Base-by-base conservation (phyloP, 2,329 filamentous ascomycete species). In the Talaromyces verruculosus region DNA sequence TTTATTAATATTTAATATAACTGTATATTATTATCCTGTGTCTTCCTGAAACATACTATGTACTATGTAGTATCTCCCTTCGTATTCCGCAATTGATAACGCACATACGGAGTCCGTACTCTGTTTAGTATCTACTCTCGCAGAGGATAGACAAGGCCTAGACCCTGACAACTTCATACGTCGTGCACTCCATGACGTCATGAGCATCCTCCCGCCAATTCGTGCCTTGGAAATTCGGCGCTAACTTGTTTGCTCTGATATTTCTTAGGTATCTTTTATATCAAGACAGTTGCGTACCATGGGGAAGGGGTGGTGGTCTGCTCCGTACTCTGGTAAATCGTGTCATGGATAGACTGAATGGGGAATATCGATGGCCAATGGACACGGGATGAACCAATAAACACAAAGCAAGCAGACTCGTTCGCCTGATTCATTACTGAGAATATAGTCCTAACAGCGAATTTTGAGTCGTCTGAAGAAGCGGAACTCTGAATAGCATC, bases 181-280 rank as follows among this genome's bases (percentile, higher is more conserved):
- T 17, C 39, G 33, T 37, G 19, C 19, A 22, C 53, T 13, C 30
- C 13, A 41, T 63, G 65, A 66, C 61, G 61, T 66, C 65, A 66
- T 17, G 13, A 13, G 22, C 15, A 13, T 47, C 43, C 45, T 60
- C 45, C 28, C 11, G 17, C 25, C 5, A 49, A 11, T 35, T 47
- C 5, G 17, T 66, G 65, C 65, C 65, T 66, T 66, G 65, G 65
- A 66, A 66, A 59, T 59, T 19, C 2, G 51, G 61, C 61, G 65
- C 65, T 60, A 66, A 51, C n/a, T 39, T n/a, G 13, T 10, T 28
- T 30, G 2, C 5, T 30, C 22, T 51, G 5, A 15, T 30, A 39
- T 19, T 53, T n/a, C 7, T 30, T 7, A 53, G 33, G 49, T 51
- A 33, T 53, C 28, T 53, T 53, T 30, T 30, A n/a, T 51, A 33